A percentile compares a stretch with the other conserved stretches of the same genome.
Conservation (phyloP, 1,284 basidiomycete species). For the Puccinia polysora region DNA sequence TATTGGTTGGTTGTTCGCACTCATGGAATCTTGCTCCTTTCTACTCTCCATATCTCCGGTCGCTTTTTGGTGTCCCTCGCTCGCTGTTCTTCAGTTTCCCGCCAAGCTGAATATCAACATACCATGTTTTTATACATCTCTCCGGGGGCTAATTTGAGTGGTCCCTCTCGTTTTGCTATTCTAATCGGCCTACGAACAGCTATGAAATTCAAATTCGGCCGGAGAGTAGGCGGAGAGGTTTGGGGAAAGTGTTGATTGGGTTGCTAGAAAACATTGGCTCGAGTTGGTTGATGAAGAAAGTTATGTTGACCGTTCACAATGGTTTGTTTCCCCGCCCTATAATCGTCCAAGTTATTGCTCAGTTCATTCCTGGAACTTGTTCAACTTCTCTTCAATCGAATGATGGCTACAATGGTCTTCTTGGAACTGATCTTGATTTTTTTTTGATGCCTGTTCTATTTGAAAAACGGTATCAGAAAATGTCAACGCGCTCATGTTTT, state of each 20-base stretch:
- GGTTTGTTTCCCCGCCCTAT: constrained; percentile 54
- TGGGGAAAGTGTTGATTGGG: constrained; percentile 61
- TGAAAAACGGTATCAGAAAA: no score
- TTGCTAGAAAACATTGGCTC: constrained; percentile 58
- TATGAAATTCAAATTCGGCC: constrained; percentile 66
- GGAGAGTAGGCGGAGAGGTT: constrained; percentile 57
- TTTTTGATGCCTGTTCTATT: no score
- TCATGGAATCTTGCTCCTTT: no score
- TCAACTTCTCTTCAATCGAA: not conserved
- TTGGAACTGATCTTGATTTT: no score
- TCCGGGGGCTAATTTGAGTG: no score
- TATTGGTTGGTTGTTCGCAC: no score
- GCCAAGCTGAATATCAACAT: no score
- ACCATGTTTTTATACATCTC: no score
- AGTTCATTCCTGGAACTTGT: not conserved
- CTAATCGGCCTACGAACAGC: constrained; percentile 54
- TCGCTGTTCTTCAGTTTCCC: no score
- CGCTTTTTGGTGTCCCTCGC: no score
- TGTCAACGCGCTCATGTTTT: no score
- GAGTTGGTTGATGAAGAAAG: constrained; percentile 62
- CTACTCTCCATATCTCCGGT: not conserved
- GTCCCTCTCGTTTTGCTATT: constrained; percentile 7
- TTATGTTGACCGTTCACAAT: constrained; percentile 69
- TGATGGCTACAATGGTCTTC: not conserved
- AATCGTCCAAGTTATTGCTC: not conserved